Base-by-base conservation (phyloP, 2,329 filamentous ascomycete species). In the Pseudocercospora eumusae region DNA sequence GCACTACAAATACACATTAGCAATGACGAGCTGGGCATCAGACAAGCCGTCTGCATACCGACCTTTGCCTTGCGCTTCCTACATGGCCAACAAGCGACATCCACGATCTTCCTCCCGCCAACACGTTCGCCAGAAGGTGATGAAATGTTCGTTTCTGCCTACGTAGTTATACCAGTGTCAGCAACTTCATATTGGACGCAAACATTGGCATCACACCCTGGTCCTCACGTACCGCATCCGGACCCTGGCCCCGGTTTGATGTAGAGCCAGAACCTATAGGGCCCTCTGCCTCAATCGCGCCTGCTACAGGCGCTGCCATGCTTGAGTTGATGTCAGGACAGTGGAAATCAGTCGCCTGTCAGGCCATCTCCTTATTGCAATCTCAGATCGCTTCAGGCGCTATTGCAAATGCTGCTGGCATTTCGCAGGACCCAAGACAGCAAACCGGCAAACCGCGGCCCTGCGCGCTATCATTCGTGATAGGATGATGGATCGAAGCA, bases 11-110 rank as follows among this genome's bases (percentile, higher is more conserved):
- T 15, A 44, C 28, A 6, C 27, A 44, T 52, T 31, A 56, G 50
- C 45, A 18, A 21, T 21, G 18, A 18, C 13, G 7, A 49, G 21
- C 28, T 31, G 28, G 28, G 10, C 9, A 31, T 31, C 28, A 31
- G 28, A 31, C 11, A 31, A 31, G 28, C 10, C 28, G 13, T 2
- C 28, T 13, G 45, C 10, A 18, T 7, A 27, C 59, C 10, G 56
- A 64, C 62, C 50, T 65, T 66, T 54, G 57, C 64, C 25, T 68
- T 68, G 13, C 64, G 54, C 47, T 55, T 65, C n/a, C 66, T 63
- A 62, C 66, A 68, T 11, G 64, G 57, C 66, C 66, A 68, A 56
- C 66, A 68, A 21, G 66, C 66, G 33, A 68, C 66, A 36, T 68
- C 64, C 15, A 66, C 60, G 15, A 64, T 61, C 47, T 65, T 68